These are phyloP conservation scores for Aquilaria malaccensis DNA, from an alignment of 345 rosid species.

Conservation along the genomic window DNA sequence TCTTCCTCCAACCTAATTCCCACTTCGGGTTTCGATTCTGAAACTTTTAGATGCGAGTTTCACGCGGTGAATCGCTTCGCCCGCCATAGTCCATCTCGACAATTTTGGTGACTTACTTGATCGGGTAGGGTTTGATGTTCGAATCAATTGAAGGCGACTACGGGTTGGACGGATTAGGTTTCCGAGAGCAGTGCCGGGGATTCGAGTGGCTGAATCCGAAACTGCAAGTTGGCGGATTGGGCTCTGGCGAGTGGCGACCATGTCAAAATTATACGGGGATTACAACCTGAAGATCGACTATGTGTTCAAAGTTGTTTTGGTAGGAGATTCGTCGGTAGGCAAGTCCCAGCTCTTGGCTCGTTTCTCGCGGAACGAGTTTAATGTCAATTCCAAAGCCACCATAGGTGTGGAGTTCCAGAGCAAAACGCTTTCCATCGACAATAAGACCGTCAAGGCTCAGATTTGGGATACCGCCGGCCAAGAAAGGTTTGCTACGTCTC, in stretches of 20 bases:
- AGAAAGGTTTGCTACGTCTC: conserved; percentile 32
- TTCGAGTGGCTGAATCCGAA: too few relatives aligned
- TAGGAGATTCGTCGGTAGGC: conserved; percentile 69
- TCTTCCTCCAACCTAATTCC: too few relatives aligned
- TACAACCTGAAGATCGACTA: conserved; percentile 65
- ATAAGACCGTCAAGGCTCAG: conserved; percentile 65
- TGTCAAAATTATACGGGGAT: conserved; percentile 58
- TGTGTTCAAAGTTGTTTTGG: conserved; percentile 62
- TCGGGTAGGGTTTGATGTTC: too few relatives aligned
- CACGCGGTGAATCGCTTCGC: too few relatives aligned
- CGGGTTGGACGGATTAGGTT: too few relatives aligned
- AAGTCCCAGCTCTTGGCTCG: conserved; percentile 64
- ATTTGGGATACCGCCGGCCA: conserved; percentile 83
- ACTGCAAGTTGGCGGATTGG: too few relatives aligned
- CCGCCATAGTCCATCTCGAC: too few relatives aligned
- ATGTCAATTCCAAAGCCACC: conserved; percentile 60
- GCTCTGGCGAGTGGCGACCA: conserved; percentile 5
- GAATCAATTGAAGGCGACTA: too few relatives aligned
- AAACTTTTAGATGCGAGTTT: too few relatives aligned
- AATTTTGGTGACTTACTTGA: too few relatives aligned
- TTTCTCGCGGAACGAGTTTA: conserved; percentile 61
- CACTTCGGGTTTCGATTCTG: too few relatives aligned
- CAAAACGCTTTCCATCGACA: conserved; percentile 52
- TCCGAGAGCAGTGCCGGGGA: too few relatives aligned
- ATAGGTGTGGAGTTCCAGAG: conserved; percentile 74